These are phyloP conservation scores for Solanum medicagineum DNA, from an alignment of 257 asterid genomes.

Conservation along the genomic window DNA sequence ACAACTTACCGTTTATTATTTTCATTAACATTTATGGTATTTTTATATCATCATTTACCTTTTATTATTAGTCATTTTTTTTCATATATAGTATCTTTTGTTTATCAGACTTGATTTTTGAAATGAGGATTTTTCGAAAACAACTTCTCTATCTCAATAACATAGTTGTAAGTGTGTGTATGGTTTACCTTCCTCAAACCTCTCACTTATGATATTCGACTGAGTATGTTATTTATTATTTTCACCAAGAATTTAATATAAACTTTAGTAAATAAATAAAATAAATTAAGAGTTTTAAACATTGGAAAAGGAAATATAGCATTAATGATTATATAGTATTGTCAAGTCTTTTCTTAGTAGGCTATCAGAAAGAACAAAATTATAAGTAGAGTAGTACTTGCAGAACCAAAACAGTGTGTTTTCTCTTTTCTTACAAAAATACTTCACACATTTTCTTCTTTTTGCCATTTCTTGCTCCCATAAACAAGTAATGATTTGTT, in stretches of 20 bases:
- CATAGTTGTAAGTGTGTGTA: too few species aligned
- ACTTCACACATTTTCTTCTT: not conserved
- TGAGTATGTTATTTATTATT: not conserved
- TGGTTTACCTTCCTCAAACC: too few species aligned
- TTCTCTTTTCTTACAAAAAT: slow-evolving; percentile 11
- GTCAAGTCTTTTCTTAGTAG: slow-evolving; percentile 32
- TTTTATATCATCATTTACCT: too few species aligned
- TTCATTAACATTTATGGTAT: too few species aligned
- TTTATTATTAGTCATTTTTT: too few species aligned
- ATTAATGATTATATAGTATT: slow-evolving; percentile 3
- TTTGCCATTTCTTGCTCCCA: not conserved
- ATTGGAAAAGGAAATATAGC: not conserved
- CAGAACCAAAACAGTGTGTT: slow-evolving; percentile 1
- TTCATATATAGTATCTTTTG: too few species aligned
- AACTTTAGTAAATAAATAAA: not conserved
- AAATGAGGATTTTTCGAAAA: too few species aligned
- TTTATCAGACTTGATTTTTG: too few species aligned
- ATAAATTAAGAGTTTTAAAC: not conserved
- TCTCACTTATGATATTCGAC: too few species aligned
- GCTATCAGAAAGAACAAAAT: slow-evolving; percentile 27
- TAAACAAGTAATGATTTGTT: not conserved
- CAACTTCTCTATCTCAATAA: too few species aligned
- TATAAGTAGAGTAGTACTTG: not conserved
- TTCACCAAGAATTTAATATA: not conserved
- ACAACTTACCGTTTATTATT: too few species aligned